Evolutionary conservation across 2,329 filamentous ascomycete species (phyloP).

Genomic region (Phialophora expanda): DNA sequence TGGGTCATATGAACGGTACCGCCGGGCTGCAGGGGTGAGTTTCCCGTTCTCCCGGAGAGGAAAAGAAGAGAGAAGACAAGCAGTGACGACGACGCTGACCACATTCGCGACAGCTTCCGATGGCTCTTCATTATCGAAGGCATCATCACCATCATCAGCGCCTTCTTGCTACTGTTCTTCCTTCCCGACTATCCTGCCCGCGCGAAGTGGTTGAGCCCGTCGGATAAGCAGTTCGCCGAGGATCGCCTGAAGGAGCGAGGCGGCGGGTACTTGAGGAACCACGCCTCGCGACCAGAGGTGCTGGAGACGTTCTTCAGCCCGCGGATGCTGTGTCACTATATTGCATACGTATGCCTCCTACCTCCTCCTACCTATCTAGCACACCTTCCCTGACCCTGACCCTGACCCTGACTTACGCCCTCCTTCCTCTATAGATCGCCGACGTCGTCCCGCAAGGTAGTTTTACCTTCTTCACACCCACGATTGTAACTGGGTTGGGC

Average conservation of each 20-base stretch:
- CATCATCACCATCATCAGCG: slow-evolving; percentile 47
- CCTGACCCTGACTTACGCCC: neutral
- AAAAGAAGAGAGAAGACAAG: neutral
- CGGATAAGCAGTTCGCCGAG: slow-evolving; percentile 52
- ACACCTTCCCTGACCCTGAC: no score
- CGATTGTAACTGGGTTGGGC: slow-evolving; percentile 37
- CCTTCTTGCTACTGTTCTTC: slow-evolving; percentile 48
- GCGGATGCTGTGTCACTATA: slow-evolving; percentile 36
- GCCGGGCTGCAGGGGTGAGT: slow-evolving; percentile 43
- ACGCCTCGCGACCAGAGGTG: slow-evolving; percentile 30
- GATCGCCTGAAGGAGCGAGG: slow-evolving; percentile 54
- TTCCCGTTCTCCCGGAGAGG: neutral
- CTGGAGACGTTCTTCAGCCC: slow-evolving; percentile 32
- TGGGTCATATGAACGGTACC: slow-evolving; percentile 49
- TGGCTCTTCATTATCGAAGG: slow-evolving; percentile 44
- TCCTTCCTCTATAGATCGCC: slow-evolving; percentile 21
- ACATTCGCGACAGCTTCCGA: slow-evolving; percentile 43
- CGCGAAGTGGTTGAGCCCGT: slow-evolving; percentile 52
- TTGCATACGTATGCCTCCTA: slow-evolving; percentile 32
- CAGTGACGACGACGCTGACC: neutral
- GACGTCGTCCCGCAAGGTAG: slow-evolving; percentile 37
- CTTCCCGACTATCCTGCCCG: slow-evolving; percentile 52
- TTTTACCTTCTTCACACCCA: slow-evolving; percentile 36
- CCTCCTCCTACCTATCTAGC: no score
- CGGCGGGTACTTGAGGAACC: slow-evolving; percentile 33